Conservation (phyloP, 805 yeast species). For the Suhomyces sp. region DNA sequence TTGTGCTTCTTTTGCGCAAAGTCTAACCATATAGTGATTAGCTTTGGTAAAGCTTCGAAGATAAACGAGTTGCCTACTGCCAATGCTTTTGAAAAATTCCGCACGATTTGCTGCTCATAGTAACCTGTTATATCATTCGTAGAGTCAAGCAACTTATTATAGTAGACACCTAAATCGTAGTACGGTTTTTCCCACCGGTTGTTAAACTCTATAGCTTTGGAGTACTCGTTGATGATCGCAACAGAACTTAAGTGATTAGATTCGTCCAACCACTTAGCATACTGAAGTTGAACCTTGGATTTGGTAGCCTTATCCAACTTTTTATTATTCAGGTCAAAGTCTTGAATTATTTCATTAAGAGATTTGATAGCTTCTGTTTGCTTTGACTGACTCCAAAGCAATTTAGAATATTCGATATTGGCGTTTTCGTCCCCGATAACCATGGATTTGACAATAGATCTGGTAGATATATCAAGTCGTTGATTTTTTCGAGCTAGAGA, state of each 20-base stretch:
- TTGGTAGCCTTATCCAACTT: constrained; percentile 11
- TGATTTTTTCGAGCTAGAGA: constrained; percentile 63
- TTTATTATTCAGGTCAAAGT: constrained; percentile 14
- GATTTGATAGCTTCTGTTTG: constrained; percentile 77
- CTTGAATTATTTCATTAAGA: constrained; percentile 41
- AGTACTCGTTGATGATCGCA: constrained; percentile 68
- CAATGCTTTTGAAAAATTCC: constrained; percentile 57
- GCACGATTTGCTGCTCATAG: constrained; percentile 53
- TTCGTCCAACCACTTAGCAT: constrained; percentile 83
- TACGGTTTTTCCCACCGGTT: constrained; percentile 73
- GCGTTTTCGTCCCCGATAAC: constrained; percentile 42
- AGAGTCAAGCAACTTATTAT: constrained; percentile 71
- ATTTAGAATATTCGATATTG: constrained; percentile 72
- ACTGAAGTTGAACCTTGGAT: constrained; percentile 61
- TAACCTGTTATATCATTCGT: constrained; percentile 49
- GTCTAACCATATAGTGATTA: constrained; percentile 90
- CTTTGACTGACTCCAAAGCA: constrained; percentile 88
- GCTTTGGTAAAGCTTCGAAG: constrained; percentile 83
- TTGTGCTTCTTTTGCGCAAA: constrained; percentile 42
- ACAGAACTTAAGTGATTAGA: constrained; percentile 81
- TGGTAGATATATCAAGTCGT: constrained; percentile 69
- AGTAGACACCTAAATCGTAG: constrained; percentile 76
- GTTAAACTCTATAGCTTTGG: constrained; percentile 52
- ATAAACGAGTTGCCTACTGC: constrained; percentile 61
- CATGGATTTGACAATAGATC: constrained; percentile 61